A percentile compares a stretch with the other conserved stretches of the same genome.
Evolutionary conservation across 345 rosid genomes (phyloP).

Genomic region (Murraya paniculata): DNA sequence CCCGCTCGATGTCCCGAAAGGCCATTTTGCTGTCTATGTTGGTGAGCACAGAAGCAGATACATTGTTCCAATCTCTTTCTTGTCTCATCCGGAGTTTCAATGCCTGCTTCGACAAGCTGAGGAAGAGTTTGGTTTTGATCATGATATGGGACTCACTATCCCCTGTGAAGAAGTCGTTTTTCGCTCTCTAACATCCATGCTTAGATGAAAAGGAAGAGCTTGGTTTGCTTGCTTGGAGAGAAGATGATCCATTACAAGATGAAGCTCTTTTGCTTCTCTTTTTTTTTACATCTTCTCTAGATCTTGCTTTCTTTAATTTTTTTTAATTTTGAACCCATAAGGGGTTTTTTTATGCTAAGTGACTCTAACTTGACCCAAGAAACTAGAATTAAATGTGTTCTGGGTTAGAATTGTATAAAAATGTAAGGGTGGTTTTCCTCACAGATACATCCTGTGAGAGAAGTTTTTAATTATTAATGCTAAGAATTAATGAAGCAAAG

Average conservation of each 20-base stretch:
- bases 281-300: constrained; percentile 34
- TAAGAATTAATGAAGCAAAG: constrained; percentile 14
- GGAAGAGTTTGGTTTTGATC: constrained; percentile 93
- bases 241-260: constrained; percentile 42
- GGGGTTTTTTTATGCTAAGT: constrained; percentile 40
- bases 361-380: constrained; percentile 36
- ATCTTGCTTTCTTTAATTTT: background rate
- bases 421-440: constrained; percentile 58
- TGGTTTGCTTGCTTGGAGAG: constrained; percentile 24
- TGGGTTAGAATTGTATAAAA: constrained; percentile 46
- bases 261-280: constrained; percentile 36
- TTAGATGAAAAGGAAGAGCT: constrained; percentile 34
- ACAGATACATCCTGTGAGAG: constrained; percentile 54
- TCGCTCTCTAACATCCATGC: constrained; percentile 75
- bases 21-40: constrained; percentile 90
- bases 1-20: constrained; percentile 89
- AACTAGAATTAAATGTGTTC: constrained; percentile 5
- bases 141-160: constrained; percentile 90
- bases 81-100: constrained; percentile 75
- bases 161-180: constrained; percentile 95
- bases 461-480: constrained; percentile 27
- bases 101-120: constrained; percentile 76
- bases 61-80: constrained; percentile 83
- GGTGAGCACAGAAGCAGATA: constrained; percentile 75
- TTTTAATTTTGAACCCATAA: constrained; percentile 15